phyloP scores from a whole-genome alignment of 148 eudicot species.

The Chenopodium suecicum region DNA sequence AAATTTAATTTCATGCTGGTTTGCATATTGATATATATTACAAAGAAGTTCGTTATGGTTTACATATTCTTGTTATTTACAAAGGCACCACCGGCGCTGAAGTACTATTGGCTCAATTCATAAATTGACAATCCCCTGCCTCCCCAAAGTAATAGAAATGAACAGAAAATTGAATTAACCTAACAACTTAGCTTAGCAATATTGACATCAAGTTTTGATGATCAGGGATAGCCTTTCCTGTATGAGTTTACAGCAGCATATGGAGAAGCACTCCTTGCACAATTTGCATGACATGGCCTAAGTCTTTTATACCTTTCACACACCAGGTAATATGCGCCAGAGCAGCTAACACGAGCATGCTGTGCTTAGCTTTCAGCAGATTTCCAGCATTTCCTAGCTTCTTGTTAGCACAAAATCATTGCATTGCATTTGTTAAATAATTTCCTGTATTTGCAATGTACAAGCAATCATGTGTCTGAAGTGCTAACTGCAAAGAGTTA shows the following conservation, averaged over 20 bases:
- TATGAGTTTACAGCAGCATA: not conserved
- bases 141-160: not conserved
- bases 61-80: not conserved
- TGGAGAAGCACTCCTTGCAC: slow-evolving; percentile 4
- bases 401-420: not conserved
- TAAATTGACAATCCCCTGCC: not conserved
- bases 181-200: not conserved
- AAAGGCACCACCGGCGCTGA: not conserved
- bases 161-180: not conserved
- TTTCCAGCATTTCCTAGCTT: no score
- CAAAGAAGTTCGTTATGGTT: not conserved
- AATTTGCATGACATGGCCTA: not conserved
- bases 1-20: not conserved
- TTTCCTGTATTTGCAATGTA: not conserved
- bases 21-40: no score
- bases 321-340: not conserved
- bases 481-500: not conserved
- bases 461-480: not conserved
- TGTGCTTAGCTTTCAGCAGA: not conserved
- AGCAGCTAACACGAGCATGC: not conserved
- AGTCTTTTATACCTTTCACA: not conserved
- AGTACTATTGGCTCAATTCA: not conserved
- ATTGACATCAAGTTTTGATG: not conserved
- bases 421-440: not conserved
- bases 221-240: not conserved